Conservation (phyloP, 352 stramenopile species). For the Phytopythium kandeliae region DNA sequence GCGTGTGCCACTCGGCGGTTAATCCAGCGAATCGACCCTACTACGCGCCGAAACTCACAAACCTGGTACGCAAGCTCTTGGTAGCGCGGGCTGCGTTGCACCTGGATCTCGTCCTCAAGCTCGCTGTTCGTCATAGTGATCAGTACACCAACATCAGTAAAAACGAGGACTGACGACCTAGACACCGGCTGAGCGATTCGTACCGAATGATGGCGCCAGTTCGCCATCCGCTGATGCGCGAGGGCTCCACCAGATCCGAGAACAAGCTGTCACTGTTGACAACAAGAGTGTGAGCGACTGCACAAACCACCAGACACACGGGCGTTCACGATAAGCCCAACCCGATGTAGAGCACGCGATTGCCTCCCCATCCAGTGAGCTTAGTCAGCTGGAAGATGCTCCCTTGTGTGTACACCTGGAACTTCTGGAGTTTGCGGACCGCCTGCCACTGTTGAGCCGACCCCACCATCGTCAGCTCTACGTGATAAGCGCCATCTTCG, state of each 20-base stretch:
- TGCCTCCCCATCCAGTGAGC: slow-evolving; percentile 58
- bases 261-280: slow-evolving; percentile 86
- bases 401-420: slow-evolving; percentile 78
- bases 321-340: slow-evolving; percentile 11
- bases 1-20: neutral
- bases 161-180: slow-evolving; percentile 11
- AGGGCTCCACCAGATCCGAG: slow-evolving; percentile 92
- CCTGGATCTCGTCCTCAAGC: slow-evolving; percentile 79
- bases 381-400: slow-evolving; percentile 59
- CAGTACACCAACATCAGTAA: neutral
- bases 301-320: neutral
- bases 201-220: slow-evolving; percentile 92
- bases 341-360: slow-evolving; percentile 91
- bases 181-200: too few species aligned
- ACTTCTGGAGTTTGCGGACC: slow-evolving; percentile 48
- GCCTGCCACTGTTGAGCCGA: slow-evolving; percentile 67
- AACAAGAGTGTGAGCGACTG: neutral
- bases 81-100: slow-evolving; percentile 52
- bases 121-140: slow-evolving; percentile 65
- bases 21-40: neutral
- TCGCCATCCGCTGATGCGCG: slow-evolving; percentile 90
- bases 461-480: too few species aligned
- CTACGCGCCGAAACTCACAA: neutral
- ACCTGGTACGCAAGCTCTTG: slow-evolving; percentile 61
- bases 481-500: neutral